Conservation (phyloP, 257 asterid genomes). For the Penstemon eatonii region DNA sequence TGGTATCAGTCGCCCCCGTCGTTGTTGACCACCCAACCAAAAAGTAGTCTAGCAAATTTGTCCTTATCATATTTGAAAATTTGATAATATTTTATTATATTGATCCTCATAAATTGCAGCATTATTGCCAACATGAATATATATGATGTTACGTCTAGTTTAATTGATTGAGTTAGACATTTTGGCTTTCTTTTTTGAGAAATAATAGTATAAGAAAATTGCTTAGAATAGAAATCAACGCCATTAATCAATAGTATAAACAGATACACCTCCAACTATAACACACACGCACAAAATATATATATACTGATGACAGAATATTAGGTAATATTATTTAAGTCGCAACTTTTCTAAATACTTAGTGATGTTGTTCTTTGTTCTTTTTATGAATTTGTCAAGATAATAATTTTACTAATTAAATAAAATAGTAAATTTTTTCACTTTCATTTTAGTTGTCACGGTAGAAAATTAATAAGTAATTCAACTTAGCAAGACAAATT, state of each 20-base stretch:
- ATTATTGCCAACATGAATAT: neutral
- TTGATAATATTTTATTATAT: neutral
- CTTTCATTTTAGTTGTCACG: too few species aligned
- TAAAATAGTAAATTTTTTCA: too few species aligned
- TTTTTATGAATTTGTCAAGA: neutral
- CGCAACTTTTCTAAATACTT: too few species aligned
- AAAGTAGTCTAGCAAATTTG: neutral
- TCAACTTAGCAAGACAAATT: too few species aligned
- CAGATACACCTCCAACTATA: too few species aligned
- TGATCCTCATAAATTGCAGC: neutral
- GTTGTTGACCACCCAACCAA: conserved; percentile 7
- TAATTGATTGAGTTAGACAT: neutral
- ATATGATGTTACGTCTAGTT: neutral
- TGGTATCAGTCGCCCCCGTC: neutral
- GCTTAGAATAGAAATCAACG: neutral
- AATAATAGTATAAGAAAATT: neutral
- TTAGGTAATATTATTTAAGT: too few species aligned
- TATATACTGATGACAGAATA: too few species aligned
- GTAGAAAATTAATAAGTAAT: too few species aligned
- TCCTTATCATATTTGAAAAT: neutral
- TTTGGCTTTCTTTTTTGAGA: neutral
- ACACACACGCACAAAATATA: too few species aligned
- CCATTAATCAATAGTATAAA: too few species aligned
- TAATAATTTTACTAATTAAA: too few species aligned
- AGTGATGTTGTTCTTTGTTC: neutral